phyloP scores from a whole-genome alignment of 768 basidiomycete genomes.

The Boletus coccyginus region DNA sequence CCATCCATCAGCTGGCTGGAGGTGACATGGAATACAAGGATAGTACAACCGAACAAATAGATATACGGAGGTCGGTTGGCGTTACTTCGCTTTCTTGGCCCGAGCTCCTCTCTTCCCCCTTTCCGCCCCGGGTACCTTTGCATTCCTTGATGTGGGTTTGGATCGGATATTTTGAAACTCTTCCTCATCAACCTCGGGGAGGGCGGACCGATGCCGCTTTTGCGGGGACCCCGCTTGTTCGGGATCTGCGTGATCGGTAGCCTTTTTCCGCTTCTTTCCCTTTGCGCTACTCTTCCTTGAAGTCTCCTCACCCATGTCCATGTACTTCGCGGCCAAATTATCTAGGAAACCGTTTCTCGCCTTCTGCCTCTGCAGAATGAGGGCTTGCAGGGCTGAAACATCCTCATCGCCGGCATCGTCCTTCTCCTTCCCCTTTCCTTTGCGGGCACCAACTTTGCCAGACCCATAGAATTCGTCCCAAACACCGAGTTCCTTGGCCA shows the following conservation, averaged over 20 bases:
- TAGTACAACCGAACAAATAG: neutral
- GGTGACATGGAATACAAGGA: neutral
- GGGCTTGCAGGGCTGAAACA: conserved; percentile 67
- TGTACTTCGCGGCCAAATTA: conserved; percentile 70
- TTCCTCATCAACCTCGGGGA: conserved; percentile 63
- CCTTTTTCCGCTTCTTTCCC: conserved; percentile 52
- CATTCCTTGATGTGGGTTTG: conserved; percentile 52
- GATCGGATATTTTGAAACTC: conserved; percentile 62
- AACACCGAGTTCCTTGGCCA: conserved; percentile 85
- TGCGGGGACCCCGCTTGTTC: conserved; percentile 42
- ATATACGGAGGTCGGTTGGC: neutral
- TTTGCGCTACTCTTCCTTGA: conserved; percentile 42
- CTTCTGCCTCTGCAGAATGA: conserved; percentile 77
- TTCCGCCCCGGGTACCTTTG: conserved; percentile 29
- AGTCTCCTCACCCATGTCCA: conserved; percentile 38
- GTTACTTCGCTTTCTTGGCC: conserved; percentile 37
- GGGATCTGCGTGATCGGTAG: conserved; percentile 27
- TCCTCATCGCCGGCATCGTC: conserved; percentile 49
- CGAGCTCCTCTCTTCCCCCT: conserved; percentile 29
- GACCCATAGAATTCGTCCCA: conserved; percentile 93
- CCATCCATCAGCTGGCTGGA: neutral
- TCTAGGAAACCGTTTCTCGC: conserved; percentile 74
- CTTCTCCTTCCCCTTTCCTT: conserved; percentile 45
- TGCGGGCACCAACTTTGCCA: conserved; percentile 62
- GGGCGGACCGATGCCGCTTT: conserved; percentile 46